A percentile compares a stretch with the other conserved stretches of the same genome.
Evolutionary conservation across 306 rosid species (phyloP).

Genomic region (Calophaca sinica): DNA sequence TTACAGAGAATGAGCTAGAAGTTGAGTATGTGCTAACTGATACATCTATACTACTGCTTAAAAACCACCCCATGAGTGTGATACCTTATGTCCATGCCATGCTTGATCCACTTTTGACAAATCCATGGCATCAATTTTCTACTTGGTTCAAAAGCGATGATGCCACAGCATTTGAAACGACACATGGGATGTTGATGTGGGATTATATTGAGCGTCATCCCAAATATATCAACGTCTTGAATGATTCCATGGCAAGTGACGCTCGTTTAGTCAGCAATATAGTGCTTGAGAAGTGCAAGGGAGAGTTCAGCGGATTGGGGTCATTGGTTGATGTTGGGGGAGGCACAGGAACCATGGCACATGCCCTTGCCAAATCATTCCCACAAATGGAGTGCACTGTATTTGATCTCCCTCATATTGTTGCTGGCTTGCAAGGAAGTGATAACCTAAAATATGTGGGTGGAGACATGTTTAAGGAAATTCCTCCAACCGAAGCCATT

Average conservation of each 20-base stretch:
- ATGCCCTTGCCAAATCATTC: conserved; percentile 20
- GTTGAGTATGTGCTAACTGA: conserved; percentile 14
- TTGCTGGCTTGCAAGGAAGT: conserved; percentile 29
- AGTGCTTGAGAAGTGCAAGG: conserved; percentile 25
- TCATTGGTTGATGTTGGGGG: conserved; percentile 44
- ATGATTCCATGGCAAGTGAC: conserved; percentile 30
- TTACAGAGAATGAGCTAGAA: neutral
- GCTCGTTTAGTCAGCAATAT: neutral
- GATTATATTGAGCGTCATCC: neutral
- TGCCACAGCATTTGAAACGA: neutral
- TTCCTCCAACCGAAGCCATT: conserved; percentile 23
- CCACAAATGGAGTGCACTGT: conserved; percentile 21
- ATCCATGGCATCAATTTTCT: conserved; percentile 15
- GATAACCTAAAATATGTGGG: conserved; percentile 16
- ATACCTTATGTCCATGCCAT: neutral
- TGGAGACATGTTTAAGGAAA: conserved; percentile 37
- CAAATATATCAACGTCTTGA: neutral
- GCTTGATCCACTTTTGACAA: conserved; percentile 17
- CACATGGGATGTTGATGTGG: neutral
- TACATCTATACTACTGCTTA: conserved; percentile 7
- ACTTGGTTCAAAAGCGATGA: conserved; percentile 27
- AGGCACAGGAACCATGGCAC: conserved; percentile 30
- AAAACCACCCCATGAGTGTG: neutral
- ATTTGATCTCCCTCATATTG: conserved; percentile 40
- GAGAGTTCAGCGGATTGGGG: neutral